These are phyloP conservation scores for Boechera stricta DNA, from an alignment of 345 rosid genomes.

Conservation along the genomic window DNA sequence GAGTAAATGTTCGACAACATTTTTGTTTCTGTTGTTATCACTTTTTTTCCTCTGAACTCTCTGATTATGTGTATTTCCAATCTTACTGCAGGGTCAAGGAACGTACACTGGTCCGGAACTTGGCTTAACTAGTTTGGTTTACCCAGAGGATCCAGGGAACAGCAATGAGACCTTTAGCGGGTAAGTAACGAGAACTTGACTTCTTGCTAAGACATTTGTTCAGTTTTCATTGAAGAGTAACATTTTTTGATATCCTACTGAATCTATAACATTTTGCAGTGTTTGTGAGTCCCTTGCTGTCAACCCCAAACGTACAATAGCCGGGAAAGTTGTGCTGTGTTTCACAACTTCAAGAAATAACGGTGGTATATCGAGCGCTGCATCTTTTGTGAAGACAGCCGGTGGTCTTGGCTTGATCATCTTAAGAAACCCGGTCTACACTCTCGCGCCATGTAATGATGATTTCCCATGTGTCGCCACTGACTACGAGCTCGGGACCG, in stretches of 20 bases:
- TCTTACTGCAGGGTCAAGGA: background rate
- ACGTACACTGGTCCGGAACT: background rate
- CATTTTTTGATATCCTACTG: background rate
- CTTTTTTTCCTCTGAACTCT: background rate
- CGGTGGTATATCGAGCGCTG: conserved; percentile 28
- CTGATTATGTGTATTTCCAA: background rate
- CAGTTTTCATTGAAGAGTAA: background rate
- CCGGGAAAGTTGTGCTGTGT: conserved; percentile 48
- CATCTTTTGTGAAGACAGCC: conserved; percentile 30
- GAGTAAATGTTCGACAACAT: background rate
- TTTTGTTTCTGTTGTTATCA: background rate
- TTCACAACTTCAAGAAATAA: conserved; percentile 31
- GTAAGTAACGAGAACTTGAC: conserved; percentile 1
- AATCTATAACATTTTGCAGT: conserved; percentile 8
- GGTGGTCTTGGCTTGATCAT: conserved; percentile 51
- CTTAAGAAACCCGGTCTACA: conserved; percentile 40
- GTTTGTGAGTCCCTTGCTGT: background rate
- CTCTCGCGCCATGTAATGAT: conserved; percentile 32
- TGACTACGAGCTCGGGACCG: conserved; percentile 45
- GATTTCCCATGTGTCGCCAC: conserved; percentile 46
- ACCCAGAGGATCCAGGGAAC: background rate
- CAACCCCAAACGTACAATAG: conserved; percentile 16
- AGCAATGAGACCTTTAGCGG: background rate
- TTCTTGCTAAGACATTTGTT: background rate
- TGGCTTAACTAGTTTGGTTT: conserved; percentile 12